A percentile compares a stretch with the other conserved stretches of the same genome.
Evolutionary conservation across 2,329 filamentous ascomycete species (phyloP).

Genomic region (Cytospora piceae): DNA sequence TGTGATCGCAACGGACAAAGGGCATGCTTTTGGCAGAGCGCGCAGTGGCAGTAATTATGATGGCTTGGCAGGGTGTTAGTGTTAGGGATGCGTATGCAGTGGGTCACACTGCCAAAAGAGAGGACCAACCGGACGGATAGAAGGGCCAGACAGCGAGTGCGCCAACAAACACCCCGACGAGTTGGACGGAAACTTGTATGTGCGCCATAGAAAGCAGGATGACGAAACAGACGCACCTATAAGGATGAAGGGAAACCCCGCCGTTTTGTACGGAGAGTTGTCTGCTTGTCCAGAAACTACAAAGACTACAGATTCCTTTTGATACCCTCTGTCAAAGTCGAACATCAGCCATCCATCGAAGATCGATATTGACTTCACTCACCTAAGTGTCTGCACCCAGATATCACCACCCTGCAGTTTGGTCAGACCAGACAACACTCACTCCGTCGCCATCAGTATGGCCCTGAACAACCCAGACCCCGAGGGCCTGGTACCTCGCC

Average conservation of each 20-base stretch:
- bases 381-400: not conserved
- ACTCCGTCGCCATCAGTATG: not conserved
- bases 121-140: not conserved
- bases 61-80: not conserved
- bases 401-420: not conserved
- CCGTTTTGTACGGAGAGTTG: not conserved
- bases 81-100: not conserved
- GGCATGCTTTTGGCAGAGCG: not conserved
- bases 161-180: not conserved
- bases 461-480: constrained; percentile 1
- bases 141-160: not conserved
- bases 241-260: not conserved
- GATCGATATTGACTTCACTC: not conserved
- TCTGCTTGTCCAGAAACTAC: not conserved
- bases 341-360: no score
- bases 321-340: not conserved
- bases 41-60: not conserved
- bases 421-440: not conserved
- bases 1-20: not conserved
- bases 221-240: not conserved
- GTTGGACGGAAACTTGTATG: not conserved
- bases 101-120: not conserved
- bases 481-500: not conserved
- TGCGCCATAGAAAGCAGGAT: not conserved
- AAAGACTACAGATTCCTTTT: not conserved